These are phyloP conservation scores for Leptographium lundbergii DNA, from an alignment of 2,329 filamentous ascomycete genomes.

Conservation along the genomic window DNA sequence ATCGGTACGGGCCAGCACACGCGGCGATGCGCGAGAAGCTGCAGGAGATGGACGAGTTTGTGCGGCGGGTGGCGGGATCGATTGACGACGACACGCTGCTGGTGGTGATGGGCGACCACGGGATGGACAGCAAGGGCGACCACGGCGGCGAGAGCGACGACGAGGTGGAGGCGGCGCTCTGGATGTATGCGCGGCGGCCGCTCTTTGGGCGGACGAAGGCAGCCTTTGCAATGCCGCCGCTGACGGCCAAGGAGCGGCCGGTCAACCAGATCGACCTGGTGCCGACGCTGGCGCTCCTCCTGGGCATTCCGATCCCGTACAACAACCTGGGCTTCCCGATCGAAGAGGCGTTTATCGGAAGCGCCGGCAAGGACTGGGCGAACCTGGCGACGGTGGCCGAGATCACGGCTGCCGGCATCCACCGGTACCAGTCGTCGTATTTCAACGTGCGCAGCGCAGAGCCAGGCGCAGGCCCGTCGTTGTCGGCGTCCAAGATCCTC, in stretches of 20 bases:
- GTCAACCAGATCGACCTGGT: constrained; percentile 88
- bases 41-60: constrained; percentile 75
- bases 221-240: constrained; percentile 40
- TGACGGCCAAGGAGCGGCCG: constrained; percentile 65
- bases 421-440: constrained; percentile 80
- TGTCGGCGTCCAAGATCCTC: constrained; percentile 15
- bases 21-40: constrained; percentile 84
- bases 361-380: constrained; percentile 55
- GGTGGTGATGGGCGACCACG: constrained; percentile 97
- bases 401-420: constrained; percentile 71
- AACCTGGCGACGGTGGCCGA: constrained; percentile 68
- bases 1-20: constrained; percentile 90
- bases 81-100: constrained; percentile 80
- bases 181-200: constrained; percentile 92
- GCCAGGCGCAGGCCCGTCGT: constrained; percentile 24
- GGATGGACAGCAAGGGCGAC: constrained; percentile 95
- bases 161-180: constrained; percentile 85
- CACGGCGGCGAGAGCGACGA: constrained; percentile 98
- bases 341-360: constrained; percentile 77
- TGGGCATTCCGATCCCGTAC: constrained; percentile 88
- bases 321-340: constrained; percentile 92
- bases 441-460: constrained; percentile 57
- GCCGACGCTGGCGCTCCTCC: constrained; percentile 73
- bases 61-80: constrained; percentile 55
- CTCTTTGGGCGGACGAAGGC: constrained; percentile 67